Percentiles rank a stretch among this genome's conserved stretches.
Conservation (phyloP, 805 yeast genomes). For the Sugiyamaella smithiae region DNA sequence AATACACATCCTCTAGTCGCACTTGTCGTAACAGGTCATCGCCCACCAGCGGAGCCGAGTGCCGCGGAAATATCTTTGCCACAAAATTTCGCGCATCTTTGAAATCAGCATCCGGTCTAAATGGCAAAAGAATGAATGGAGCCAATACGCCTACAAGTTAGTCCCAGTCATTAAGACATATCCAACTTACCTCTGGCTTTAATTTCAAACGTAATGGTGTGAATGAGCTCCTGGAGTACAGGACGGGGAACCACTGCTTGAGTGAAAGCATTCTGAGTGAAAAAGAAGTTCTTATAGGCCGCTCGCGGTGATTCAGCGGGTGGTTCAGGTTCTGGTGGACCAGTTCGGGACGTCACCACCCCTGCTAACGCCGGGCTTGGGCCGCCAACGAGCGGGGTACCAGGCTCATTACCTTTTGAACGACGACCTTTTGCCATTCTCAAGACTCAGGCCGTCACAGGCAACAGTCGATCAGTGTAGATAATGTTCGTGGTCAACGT, state of each 20-base stretch:
- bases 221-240: conserved; percentile 60
- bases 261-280: conserved; percentile 25
- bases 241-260: conserved; percentile 27
- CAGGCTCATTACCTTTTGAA: neutral
- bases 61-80: conserved; percentile 56
- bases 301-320: conserved; percentile 3
- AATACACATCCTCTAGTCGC: conserved; percentile 55
- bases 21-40: conserved; percentile 46
- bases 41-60: conserved; percentile 47
- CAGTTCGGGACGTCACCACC: neutral
- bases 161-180: conserved; percentile 6
- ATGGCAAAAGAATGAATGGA: conserved; percentile 74
- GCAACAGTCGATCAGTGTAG: neutral
- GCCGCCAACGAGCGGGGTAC: neutral
- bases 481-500: neutral
- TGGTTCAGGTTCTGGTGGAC: conserved; percentile 2
- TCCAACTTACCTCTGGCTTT: conserved; percentile 59
- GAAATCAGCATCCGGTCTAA: conserved; percentile 59
- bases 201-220: conserved; percentile 66
- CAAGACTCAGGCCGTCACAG: neutral
- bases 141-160: conserved; percentile 49
- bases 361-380: neutral
- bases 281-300: conserved; percentile 23
- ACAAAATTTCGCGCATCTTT: conserved; percentile 56
- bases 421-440: conserved; percentile 3